Evolutionary conservation across 1,284 basidiomycete species (phyloP).

Genomic region (Leccinum solheimii): DNA sequence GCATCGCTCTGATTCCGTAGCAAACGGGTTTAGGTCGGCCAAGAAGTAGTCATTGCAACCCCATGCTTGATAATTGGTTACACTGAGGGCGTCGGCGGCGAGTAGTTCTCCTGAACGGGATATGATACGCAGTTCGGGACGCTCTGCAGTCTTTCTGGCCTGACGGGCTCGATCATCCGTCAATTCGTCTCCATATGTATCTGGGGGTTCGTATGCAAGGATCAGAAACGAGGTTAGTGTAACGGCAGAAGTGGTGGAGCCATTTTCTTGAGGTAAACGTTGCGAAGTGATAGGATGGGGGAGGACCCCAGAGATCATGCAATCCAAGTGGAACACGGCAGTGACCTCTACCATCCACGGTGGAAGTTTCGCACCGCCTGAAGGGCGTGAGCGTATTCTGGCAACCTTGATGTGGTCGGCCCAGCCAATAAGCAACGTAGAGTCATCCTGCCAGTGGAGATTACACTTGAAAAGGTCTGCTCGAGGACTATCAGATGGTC

Average conservation of each 20-base stretch:
- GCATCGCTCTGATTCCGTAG: constrained; percentile 39
- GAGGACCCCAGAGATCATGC: constrained; percentile 91
- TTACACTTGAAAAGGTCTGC: constrained; percentile 93
- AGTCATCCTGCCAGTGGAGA: constrained; percentile 89
- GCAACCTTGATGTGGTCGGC: constrained; percentile 94
- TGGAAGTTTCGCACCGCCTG: constrained; percentile 40
- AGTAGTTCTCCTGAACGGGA: constrained; percentile 88
- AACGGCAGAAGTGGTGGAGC: constrained; percentile 27
- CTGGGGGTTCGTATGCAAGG: constrained; percentile 78
- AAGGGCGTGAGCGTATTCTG: constrained; percentile 66
- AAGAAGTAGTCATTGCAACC: constrained; percentile 92
- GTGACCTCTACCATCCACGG: constrained; percentile 83
- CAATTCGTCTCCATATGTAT: constrained; percentile 66
- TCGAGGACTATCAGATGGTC: constrained; percentile 79
- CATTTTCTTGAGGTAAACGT: constrained; percentile 18
- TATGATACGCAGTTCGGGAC: constrained; percentile 92
- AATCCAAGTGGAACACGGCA: constrained; percentile 91
- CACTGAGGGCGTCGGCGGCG: constrained; percentile 80
- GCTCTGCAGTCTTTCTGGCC: constrained; percentile 78
- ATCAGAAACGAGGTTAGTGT: constrained; percentile 76
- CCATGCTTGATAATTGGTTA: constrained; percentile 81
- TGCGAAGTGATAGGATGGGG: constrained; percentile 60
- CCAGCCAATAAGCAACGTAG: constrained; percentile 91
- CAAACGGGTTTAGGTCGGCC: constrained; percentile 43
- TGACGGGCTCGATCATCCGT: constrained; percentile 71